Conservation (phyloP, 1,284 basidiomycete species). For the Apiotrichum gracile region DNA sequence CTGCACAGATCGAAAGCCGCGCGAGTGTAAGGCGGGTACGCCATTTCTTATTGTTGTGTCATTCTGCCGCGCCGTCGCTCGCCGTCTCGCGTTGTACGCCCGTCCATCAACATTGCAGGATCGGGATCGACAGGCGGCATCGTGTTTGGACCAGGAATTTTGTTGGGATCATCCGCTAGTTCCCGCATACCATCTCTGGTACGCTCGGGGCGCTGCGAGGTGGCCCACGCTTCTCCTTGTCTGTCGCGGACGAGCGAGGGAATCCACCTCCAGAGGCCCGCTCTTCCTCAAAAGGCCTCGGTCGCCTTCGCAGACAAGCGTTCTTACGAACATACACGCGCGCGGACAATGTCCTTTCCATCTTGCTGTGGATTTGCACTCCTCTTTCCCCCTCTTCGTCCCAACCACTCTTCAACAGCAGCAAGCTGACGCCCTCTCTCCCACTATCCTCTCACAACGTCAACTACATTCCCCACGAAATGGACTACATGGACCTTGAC, state of each 20-base stretch:
- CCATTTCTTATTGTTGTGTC: neutral
- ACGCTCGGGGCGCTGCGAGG: too few relatives aligned
- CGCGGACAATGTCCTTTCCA: too few relatives aligned
- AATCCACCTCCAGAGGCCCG: too few relatives aligned
- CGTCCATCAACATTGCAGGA: neutral
- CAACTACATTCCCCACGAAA: neutral
- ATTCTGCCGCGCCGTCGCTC: neutral
- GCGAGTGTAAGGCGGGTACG: too few relatives aligned
- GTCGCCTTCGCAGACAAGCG: too few relatives aligned
- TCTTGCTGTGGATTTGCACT: neutral
- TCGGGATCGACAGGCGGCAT: neutral
- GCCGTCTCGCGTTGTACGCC: neutral
- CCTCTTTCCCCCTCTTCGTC: neutral
- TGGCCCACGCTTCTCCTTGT: too few relatives aligned
- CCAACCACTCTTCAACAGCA: neutral
- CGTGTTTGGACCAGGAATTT: neutral
- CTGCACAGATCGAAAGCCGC: too few relatives aligned
- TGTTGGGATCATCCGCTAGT: too few relatives aligned
- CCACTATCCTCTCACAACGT: neutral
- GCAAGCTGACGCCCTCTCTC: conserved; percentile 1
- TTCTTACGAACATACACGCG: too few relatives aligned
- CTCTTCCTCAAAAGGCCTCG: too few relatives aligned
- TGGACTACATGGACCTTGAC: neutral
- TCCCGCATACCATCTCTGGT: neutral
- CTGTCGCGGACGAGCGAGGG: too few relatives aligned